Base-by-base conservation (phyloP, 75 land plant genomes). In the Picea sitchensis region DNA sequence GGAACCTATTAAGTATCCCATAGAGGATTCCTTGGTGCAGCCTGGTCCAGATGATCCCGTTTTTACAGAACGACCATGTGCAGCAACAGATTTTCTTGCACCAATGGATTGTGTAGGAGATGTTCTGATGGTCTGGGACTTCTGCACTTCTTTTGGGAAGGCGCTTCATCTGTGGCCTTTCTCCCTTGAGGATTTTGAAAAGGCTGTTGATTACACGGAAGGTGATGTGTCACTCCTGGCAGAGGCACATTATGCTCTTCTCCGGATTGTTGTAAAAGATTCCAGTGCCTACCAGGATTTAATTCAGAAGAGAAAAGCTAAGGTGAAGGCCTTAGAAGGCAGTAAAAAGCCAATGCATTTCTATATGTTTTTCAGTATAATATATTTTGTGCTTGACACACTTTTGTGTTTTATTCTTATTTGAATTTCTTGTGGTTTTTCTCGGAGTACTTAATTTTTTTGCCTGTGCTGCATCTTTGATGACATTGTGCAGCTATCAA, bases 111-210 rank as follows among this genome's bases (percentile, higher is more conserved):
- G 90, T 83, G 86, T 92, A 34, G 99, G 99, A 64, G 79, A 89
- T 68, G 84, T 96, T 62, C 79, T 96, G 78, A 92, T 91, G 99
- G 87, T 92, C 38, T 96, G 99, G 99, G 92, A 94, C 74, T 96
- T 96, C 59, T 94, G 93, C 77, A 78, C 83, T 44, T 92, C 92
- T 44, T 96, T 92, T 80, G 73, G 90, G 36, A 91, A 84, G 83
- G 76, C 87, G 34, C 76, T 96, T 79, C 80, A 77, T 34, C 81
- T 96, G 78, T 94, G 81, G 47, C 93, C 95, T 65, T 96, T 92
- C 82, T 80, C 93, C 41, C 83, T 96, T 38, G 90, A 90, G 75
- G 92, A 96, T 76, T 86, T 96, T 78, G 98, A 92, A 72, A 90
- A 88, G 78, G 92, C 98, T 9, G 72, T 94, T 44, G 86, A 86